Evolutionary conservation across 768 basidiomycete genomes (phyloP).

Genomic region (Hysterangium stoloniferum): DNA sequence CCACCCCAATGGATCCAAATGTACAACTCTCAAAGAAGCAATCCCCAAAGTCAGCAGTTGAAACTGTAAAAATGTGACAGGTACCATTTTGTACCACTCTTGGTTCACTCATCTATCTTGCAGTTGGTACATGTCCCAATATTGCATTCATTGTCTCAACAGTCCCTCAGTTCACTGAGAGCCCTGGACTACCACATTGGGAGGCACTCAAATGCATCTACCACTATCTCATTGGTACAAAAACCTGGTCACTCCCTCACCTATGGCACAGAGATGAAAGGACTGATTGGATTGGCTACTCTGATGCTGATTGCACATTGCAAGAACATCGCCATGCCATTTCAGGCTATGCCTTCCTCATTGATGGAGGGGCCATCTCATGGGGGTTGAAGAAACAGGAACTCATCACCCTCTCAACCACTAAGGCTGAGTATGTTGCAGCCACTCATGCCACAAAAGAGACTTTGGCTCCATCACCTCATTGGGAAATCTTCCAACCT

Average conservation of each 20-base stretch:
- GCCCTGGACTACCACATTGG: no score
- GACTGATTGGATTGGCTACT: conserved; percentile 12
- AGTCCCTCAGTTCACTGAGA: conserved; percentile 19
- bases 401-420: no score
- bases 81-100: conserved; percentile 20
- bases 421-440: no score
- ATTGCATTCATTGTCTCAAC: conserved; percentile 21
- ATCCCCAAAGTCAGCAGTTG: no score
- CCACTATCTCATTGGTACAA: conserved; percentile 22
- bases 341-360: conserved; percentile 15
- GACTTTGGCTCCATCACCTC: neutral
- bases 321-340: conserved; percentile 14
- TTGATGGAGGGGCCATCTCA: conserved; percentile 11
- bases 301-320: conserved; percentile 19
- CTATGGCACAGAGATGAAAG: no score
- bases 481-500: neutral
- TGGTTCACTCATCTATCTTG: conserved; percentile 25
- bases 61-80: no score
- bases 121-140: conserved; percentile 22
- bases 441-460: neutral
- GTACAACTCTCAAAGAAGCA: no score
- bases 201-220: no score
- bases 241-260: conserved; percentile 12
- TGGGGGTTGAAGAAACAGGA: no score
- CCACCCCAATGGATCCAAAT: no score